Conservation (phyloP, 2,329 filamentous ascomycete species). For the Pseudocercospora crystallina region DNA sequence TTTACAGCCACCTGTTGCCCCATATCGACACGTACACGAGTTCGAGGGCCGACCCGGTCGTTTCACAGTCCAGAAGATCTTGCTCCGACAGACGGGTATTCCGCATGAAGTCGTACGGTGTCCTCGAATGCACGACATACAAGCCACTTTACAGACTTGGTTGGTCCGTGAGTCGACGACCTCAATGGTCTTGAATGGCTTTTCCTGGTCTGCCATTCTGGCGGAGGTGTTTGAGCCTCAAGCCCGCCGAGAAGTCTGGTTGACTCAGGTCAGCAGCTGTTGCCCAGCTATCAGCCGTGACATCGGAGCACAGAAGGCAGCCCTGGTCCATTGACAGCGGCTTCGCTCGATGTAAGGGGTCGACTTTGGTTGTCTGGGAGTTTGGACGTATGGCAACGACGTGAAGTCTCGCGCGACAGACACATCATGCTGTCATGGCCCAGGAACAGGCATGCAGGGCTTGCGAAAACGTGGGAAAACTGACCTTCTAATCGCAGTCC, state of each 20-base stretch:
- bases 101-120: conserved; percentile 38
- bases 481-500: conserved; percentile 16
- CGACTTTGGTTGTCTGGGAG: no score
- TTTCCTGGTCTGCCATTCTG: conserved; percentile 29
- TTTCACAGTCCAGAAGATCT: conserved; percentile 39
- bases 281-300: conserved; percentile 3
- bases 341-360: no score
- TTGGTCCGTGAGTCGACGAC: conserved; percentile 33
- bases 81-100: conserved; percentile 35
- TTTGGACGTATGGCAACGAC: no score
- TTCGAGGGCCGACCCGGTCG: conserved; percentile 36
- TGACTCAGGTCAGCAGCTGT: conserved; percentile 14
- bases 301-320: not conserved
- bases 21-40: conserved; percentile 36
- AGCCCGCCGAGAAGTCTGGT: not conserved
- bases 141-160: conserved; percentile 36
- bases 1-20: conserved; percentile 33
- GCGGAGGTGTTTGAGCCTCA: conserved; percentile 1
- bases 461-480: conserved; percentile 19
- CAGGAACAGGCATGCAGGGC: conserved; percentile 16
- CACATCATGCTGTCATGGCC: conserved; percentile 17
- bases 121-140: conserved; percentile 38
- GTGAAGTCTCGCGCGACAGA: no score
- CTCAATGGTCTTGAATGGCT: conserved; percentile 38
- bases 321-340: conserved; percentile 6